Percentiles rank a stretch among this genome's conserved stretches.
These are phyloP conservation scores for Geotrichum phurueaensis DNA, from an alignment of 1,139 yeast species.

Conservation along the genomic window DNA sequence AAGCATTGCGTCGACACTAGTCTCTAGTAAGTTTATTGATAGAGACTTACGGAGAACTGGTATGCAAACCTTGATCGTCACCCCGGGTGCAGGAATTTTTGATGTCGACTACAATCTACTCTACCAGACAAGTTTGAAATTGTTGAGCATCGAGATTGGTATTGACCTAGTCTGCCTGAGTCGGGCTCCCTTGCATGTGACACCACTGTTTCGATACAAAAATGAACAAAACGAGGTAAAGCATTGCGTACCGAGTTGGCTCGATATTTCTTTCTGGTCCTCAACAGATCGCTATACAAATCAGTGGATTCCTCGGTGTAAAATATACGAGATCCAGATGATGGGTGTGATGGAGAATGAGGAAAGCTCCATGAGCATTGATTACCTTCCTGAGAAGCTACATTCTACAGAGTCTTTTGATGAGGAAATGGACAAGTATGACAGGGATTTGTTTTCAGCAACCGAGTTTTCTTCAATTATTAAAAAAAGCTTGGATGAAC, in stretches of 20 bases:
- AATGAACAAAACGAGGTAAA: slow-evolving; percentile 37
- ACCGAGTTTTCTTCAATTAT: not conserved
- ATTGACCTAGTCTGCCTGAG: slow-evolving; percentile 84
- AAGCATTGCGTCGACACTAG: slow-evolving; percentile 71
- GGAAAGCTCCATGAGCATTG: slow-evolving; percentile 56
- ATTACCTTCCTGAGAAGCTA: slow-evolving; percentile 39
- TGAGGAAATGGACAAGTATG: slow-evolving; percentile 59
- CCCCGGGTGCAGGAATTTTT: slow-evolving; percentile 90
- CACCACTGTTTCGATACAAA: slow-evolving; percentile 76
- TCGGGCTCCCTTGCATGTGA: slow-evolving; percentile 85
- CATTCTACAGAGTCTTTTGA: slow-evolving; percentile 33
- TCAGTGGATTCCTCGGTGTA: slow-evolving; percentile 89
- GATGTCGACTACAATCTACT: slow-evolving; percentile 84
- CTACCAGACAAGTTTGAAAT: slow-evolving; percentile 65
- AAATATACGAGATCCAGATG: slow-evolving; percentile 93
- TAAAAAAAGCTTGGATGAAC: not conserved
- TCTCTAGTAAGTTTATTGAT: slow-evolving; percentile 75
- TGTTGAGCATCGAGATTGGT: slow-evolving; percentile 74
- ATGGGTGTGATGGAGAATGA: slow-evolving; percentile 97
- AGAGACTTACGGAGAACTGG: slow-evolving; percentile 85
- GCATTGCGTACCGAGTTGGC: slow-evolving; percentile 90
- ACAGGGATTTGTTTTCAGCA: slow-evolving; percentile 37
- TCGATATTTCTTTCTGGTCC: slow-evolving; percentile 84
- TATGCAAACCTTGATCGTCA: slow-evolving; percentile 73
- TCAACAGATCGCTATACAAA: slow-evolving; percentile 39